Conservation (phyloP, 805 yeast species). For the Torulaspora gathmanii region DNA sequence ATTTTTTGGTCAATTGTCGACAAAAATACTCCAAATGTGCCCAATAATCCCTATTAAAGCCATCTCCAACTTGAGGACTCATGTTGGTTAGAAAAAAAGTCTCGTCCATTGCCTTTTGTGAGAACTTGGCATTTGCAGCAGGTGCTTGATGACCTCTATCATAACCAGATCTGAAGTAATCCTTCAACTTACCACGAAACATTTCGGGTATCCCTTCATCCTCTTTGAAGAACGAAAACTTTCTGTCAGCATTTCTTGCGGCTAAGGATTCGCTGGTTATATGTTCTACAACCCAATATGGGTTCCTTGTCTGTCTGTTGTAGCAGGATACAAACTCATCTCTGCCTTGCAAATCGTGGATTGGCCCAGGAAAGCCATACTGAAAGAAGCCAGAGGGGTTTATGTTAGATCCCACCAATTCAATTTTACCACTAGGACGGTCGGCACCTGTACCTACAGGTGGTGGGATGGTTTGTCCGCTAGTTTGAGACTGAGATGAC, state of each 20-base stretch:
- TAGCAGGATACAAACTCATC: slow-evolving; percentile 80
- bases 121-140: slow-evolving; percentile 93
- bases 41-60: slow-evolving; percentile 97
- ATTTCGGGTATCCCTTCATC: slow-evolving; percentile 73
- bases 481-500: slow-evolving; percentile 13
- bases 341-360: slow-evolving; percentile 72
- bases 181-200: slow-evolving; percentile 73
- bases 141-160: slow-evolving; percentile 98
- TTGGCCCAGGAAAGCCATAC: slow-evolving; percentile 94
- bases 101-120: slow-evolving; percentile 90
- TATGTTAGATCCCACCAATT: slow-evolving; percentile 40
- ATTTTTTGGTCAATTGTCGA: slow-evolving; percentile 67
- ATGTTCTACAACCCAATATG: slow-evolving; percentile 84
- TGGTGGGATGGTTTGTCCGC: slow-evolving; percentile 12
- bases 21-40: slow-evolving; percentile 91
- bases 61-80: slow-evolving; percentile 96
- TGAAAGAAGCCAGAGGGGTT: slow-evolving; percentile 79
- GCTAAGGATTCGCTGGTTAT: slow-evolving; percentile 67
- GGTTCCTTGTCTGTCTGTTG: slow-evolving; percentile 79
- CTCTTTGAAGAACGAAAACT: slow-evolving; percentile 77
- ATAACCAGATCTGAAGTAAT: slow-evolving; percentile 91
- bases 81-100: slow-evolving; percentile 87
- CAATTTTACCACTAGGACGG: slow-evolving; percentile 12
- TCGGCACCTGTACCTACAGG: slow-evolving; percentile 8
- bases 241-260: slow-evolving; percentile 61